Base-by-base conservation (phyloP, 768 basidiomycete genomes). In the Nevesoporus exiguus region DNA sequence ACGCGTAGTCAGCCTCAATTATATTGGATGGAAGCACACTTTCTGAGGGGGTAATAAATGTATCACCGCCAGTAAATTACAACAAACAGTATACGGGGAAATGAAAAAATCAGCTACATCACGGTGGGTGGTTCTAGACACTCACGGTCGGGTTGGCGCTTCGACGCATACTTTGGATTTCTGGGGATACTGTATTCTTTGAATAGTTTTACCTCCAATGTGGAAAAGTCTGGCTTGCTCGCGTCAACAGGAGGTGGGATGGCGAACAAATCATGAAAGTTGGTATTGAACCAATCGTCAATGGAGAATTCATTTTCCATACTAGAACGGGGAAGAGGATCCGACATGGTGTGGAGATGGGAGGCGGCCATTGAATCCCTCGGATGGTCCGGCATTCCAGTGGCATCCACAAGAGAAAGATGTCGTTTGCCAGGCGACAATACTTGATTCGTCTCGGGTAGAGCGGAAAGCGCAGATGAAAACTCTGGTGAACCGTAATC, bases 221-320 rank as follows among this genome's bases (percentile, higher is more conserved):
- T 11, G 0, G 65, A 61, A 17, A 61, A 50, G 22, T 74, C 69
- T 7, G 68, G 62, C 10, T 66, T 53, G 1, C 58, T 55, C 2
- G 62, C 57, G 8, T 65, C 57, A 14, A 69, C 67, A 0, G 60
- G 59, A 27, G 58, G 61, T 0, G 71, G 71, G 5, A 69, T 54
- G 3, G 68, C 56, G 24, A 74, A 72, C 13, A 68, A 40, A 7
- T 49, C 7, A 7, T 55, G 55, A 49, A 66, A 66, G 47, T 62
- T 57, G 5, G 63, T 51, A 21, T 67, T 57, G 39, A 73, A 73
- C 77, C 75, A 77, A 30, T 70, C 62, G 19, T 76, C 72, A 15
- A 74, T 51, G 0, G 65, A 61, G 19, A 61, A 55, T 21, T 61
- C 66, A 4, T 57, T 62, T 19, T 56, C 52, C 0, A 49, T 17